Base-by-base conservation (phyloP, 306 rosid genomes). In the Cucurbita moschata region DNA sequence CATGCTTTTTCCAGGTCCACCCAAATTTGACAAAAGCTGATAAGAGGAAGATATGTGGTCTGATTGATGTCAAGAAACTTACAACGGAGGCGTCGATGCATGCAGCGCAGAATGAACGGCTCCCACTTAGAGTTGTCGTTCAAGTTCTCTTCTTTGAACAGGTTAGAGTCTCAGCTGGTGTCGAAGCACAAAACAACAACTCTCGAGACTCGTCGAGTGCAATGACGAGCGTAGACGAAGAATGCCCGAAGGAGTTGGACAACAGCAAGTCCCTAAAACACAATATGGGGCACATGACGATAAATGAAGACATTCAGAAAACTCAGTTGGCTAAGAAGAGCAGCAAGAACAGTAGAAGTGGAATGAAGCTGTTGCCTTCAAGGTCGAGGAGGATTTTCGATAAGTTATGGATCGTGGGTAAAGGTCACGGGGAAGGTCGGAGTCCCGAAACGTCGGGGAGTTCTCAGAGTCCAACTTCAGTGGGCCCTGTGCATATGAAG, bases 61-160 rank as follows among this genome's bases (percentile, higher is more conserved):
- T 88, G 14, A 81, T 95, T 84, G 92, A 95, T 54, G 96, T 89
- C 53, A 95, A 81, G 96, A 95, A 88, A 78, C 81, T 95, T 79
- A 73, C 92, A 23, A 8, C 74, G 14, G 88, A 88, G 7, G 90
- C 91, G 1, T 89, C 97, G 0, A 86, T 79, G 85, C 96, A 95
- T 1, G 99, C 97, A 3, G 99, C 96, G 1, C 96, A 95, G 77
- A 95, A 91, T 5, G 97, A 95, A 58, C 88, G 85, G 5, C 99
- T 95, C 54, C 99, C 99, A 5, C 93, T 95, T 62, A 86, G 99
- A 65, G 90, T 91, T 1, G 87, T 91, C 16, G 97, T 95, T 73
- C 99, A 91, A 81, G 93, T 89, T 77, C 96, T 95, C 51, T 95
- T 80, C 80, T 88, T 91, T 42, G 97, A 95, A 86, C 99, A 88